These are phyloP conservation scores for Pseudoscleropodium purum DNA, from an alignment of 225 moss, liverwort and hornwort species.

Conservation along the genomic window DNA sequence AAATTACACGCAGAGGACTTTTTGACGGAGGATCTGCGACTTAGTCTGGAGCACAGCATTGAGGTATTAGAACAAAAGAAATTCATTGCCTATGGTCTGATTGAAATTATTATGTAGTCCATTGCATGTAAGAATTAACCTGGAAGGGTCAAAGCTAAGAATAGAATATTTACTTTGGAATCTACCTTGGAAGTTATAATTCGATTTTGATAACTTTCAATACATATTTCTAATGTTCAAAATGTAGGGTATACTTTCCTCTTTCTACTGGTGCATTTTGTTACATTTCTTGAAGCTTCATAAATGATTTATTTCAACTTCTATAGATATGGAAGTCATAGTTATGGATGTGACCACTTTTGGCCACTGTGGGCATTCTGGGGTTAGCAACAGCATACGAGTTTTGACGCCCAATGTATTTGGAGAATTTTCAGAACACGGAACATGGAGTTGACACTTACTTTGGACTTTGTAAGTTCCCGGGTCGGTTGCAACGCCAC, in stretches of 20 bases:
- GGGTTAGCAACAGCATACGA: not conserved
- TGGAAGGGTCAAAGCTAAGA: not conserved
- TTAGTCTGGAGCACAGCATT: conserved; percentile 39
- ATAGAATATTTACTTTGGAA: not conserved
- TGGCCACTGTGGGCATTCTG: not conserved
- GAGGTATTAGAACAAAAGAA: conserved; percentile 26
- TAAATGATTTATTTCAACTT: not conserved
- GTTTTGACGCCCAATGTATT: not conserved
- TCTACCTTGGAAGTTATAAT: not conserved
- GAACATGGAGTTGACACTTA: conserved; percentile 73
- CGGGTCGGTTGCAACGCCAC: conserved; percentile 82
- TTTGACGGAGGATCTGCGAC: conserved; percentile 66
- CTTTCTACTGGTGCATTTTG: not conserved
- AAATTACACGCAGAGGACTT: conserved; percentile 69
- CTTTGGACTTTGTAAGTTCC: conserved; percentile 93
- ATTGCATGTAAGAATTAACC: not conserved
- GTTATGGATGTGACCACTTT: not conserved
- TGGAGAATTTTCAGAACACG: conserved; percentile 30
- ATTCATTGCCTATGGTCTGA: not conserved
- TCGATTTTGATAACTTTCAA: not conserved
- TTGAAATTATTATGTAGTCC: not conserved
- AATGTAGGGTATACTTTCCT: not conserved
- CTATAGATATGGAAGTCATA: not conserved
- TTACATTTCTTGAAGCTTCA: not conserved
- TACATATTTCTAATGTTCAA: not conserved